These are phyloP conservation scores for Clohesyomyces aquaticus DNA, from an alignment of 495 filamentous ascomycete species.

Conservation along the genomic window DNA sequence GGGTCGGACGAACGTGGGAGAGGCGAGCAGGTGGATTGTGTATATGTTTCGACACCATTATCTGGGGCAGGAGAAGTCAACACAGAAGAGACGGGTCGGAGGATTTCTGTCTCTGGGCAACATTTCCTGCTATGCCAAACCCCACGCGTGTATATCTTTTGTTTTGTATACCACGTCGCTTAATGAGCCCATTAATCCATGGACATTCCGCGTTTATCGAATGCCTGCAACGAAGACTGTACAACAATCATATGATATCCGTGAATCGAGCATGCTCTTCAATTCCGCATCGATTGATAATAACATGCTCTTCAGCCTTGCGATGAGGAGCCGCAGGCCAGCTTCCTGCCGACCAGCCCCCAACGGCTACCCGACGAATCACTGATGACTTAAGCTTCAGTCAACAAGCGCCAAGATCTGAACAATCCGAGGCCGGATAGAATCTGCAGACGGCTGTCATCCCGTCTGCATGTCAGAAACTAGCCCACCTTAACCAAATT, in stretches of 20 bases:
- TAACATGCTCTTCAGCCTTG: background rate
- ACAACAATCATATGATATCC: conserved; percentile 25
- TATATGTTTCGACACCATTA: conserved; percentile 20
- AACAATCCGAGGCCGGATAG: background rate
- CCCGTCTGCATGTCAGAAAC: background rate
- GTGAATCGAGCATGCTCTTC: background rate
- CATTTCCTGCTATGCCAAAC: background rate
- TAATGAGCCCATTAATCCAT: conserved; percentile 17
- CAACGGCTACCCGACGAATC: background rate
- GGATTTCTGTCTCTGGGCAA: conserved; percentile 16
- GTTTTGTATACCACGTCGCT: conserved; percentile 30
- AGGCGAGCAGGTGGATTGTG: conserved; percentile 8
- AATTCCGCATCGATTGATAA: background rate
- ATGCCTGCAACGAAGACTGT: conserved; percentile 26
- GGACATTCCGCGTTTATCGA: conserved; percentile 20
- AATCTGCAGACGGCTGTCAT: background rate
- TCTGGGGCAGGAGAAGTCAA: background rate
- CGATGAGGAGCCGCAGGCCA: background rate
- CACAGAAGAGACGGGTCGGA: background rate
- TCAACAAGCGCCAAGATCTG: background rate
- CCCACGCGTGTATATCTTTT: conserved; percentile 23
- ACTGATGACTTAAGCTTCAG: background rate
- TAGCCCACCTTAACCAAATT: background rate
- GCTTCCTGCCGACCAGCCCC: background rate
- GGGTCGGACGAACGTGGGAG: background rate